Conservation (phyloP, 176 grass and related monocot genomes). For the Saccharum officinarum region DNA sequence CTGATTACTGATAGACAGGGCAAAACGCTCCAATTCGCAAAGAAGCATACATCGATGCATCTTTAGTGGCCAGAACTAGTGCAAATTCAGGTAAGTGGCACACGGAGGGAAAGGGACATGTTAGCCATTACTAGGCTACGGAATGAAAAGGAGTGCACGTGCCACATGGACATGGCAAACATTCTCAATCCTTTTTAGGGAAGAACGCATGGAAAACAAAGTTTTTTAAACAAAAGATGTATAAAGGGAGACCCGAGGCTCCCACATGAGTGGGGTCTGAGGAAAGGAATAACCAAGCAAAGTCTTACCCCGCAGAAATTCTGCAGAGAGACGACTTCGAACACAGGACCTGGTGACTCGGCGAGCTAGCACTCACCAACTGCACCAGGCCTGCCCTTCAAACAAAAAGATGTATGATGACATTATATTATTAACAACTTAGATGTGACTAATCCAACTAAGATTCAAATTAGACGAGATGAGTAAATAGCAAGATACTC, state of each 20-base stretch:
- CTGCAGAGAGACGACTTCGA: no score
- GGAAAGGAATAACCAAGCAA: no score
- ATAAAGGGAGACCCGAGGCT: no score
- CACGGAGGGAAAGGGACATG: conserved; percentile 14
- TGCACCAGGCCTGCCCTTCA: no score
- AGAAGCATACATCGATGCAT: background rate
- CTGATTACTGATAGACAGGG: background rate
- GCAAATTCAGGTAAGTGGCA: conserved; percentile 13
- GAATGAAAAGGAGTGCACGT: conserved; percentile 15
- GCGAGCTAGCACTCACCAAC: no score
- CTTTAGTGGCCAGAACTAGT: background rate
- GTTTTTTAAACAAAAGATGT: conserved; percentile 4
- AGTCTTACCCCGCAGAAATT: no score
- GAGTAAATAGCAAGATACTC: conserved; percentile 25
- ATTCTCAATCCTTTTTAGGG: conserved; percentile 28
- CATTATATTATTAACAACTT: conserved; percentile 10
- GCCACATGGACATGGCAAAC: conserved; percentile 8
- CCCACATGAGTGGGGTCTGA: no score
- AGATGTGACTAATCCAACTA: background rate
- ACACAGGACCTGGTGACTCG: no score
- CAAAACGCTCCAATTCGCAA: background rate
- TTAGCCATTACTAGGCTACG: background rate
- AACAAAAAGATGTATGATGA: background rate
- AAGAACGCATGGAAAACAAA: conserved; percentile 21
- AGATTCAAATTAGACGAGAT: background rate